Base-by-base conservation (phyloP, 2,329 filamentous ascomycete species). In the Chaetomiaceae sp. region DNA sequence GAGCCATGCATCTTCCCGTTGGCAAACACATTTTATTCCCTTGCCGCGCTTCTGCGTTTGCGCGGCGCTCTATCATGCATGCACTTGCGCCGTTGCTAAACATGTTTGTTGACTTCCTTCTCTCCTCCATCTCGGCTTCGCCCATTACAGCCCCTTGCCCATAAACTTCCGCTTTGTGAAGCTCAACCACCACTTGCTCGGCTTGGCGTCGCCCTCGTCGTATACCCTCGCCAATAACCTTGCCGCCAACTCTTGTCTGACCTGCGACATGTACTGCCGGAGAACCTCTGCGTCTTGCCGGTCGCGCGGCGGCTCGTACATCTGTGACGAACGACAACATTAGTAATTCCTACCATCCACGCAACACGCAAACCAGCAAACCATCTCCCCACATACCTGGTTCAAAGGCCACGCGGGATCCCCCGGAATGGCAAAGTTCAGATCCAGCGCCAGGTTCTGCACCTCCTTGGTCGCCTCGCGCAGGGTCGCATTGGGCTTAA, bases 131-230 rank as follows among this genome's bases (percentile, higher is more conserved):
- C 35, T 7, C 19, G 21, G 14, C n/a, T n/a, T 27, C 25, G 25
- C 9, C 30, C 9, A 31, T 68, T 76, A 91, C 72, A 93, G 74
- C 60, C 82, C 81, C 82, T 97, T 97, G 69, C 91, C 91, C 93
- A 99, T 97, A 68, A 99, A 99, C 82, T 96, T 96, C 73, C 93
- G 85, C 84, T 97, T 97, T 48, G 88, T 89, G 69, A 96, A 99
- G 77, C 93, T 97, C 68, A 99, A 73, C 93, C 93, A 99, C 89
- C 92, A 97, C 83, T 95, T 81, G 70, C 74, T 80, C 49, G 82
- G 81, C 71, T 80, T 81, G 72, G 88, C 70, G 76, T 91, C 71
- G 66, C 78, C 61, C 73, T 91, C 90, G 49, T 87, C 85, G 68
- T 95, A 99, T 58, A 99, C 85, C 61, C 91, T 81, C 46, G 87